Conservation (phyloP, 2,329 filamentous ascomycete genomes). For the Paecilomyces fulvus region DNA sequence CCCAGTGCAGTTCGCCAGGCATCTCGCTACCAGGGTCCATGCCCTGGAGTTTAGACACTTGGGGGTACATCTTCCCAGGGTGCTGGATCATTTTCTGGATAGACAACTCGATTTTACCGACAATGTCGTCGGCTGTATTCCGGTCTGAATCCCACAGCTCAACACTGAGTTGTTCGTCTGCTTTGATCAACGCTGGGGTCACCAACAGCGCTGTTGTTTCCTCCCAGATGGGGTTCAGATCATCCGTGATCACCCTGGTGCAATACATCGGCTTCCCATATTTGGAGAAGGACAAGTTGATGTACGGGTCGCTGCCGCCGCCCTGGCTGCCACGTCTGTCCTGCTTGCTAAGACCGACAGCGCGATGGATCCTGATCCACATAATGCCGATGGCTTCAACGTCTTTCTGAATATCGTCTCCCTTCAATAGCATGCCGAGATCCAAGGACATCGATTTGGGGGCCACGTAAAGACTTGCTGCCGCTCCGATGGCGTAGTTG, state of each 20-base stretch:
- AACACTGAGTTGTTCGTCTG: constrained; percentile 83
- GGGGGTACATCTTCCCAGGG: constrained; percentile 85
- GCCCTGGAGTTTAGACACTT: constrained; percentile 73
- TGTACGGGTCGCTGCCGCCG: constrained; percentile 90
- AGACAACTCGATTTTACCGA: constrained; percentile 87
- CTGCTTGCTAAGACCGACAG: constrained; percentile 81
- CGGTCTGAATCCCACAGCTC: constrained; percentile 96
- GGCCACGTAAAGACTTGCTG: constrained; percentile 83
- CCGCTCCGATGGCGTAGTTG: constrained; percentile 85
- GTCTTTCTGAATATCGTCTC: constrained; percentile 83
- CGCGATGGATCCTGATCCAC: constrained; percentile 85
- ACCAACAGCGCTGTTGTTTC: constrained; percentile 80
- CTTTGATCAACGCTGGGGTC: constrained; percentile 82
- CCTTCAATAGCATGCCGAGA: constrained; percentile 79
- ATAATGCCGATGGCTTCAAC: constrained; percentile 79
- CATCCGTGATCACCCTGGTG: constrained; percentile 89
- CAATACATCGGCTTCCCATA: constrained; percentile 98
- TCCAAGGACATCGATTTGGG: constrained; percentile 92
- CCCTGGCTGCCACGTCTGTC: constrained; percentile 72
- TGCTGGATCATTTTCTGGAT: constrained; percentile 94
- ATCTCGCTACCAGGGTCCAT: constrained; percentile 77
- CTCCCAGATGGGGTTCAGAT: constrained; percentile 87
- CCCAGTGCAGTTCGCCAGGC: constrained; percentile 92
- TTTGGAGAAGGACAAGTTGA: constrained; percentile 90
- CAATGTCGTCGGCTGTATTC: constrained; percentile 85